phyloP scores from a whole-genome alignment of 1,284 basidiomycete species.

The Clitocybe nebularis region DNA sequence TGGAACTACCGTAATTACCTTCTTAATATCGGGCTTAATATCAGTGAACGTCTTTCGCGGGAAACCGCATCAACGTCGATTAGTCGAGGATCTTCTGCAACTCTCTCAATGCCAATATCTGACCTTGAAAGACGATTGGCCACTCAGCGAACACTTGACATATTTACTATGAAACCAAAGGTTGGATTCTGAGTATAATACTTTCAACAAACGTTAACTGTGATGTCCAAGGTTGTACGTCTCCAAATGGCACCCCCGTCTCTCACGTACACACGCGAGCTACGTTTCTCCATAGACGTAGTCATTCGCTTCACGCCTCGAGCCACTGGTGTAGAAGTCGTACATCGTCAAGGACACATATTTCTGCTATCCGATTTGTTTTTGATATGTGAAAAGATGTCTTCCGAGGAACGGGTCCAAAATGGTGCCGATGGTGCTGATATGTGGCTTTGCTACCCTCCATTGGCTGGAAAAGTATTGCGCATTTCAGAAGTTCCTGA shows the following conservation, averaged over 20 bases:
- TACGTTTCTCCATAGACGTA: conserved; percentile 76
- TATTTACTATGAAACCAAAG: conserved; percentile 96
- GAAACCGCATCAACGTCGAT: conserved; percentile 55
- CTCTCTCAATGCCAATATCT: conserved; percentile 53
- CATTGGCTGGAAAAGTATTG: conserved; percentile 92
- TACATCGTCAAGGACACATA: conserved; percentile 78
- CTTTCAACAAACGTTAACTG: conserved; percentile 14
- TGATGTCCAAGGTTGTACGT: conserved; percentile 67
- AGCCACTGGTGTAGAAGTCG: conserved; percentile 68
- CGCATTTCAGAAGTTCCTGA: conserved; percentile 62
- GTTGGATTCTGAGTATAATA: conserved; percentile 36
- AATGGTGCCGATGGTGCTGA: conserved; percentile 62
- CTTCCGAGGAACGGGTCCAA: conserved; percentile 53
- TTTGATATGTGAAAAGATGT: conserved; percentile 83
- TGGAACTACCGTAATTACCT: conserved; percentile 5
- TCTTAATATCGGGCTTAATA: conserved; percentile 3
- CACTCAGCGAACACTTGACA: conserved; percentile 80
- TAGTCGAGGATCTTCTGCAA: conserved; percentile 45
- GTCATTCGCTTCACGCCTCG: conserved; percentile 77
- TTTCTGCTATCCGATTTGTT: conserved; percentile 93
- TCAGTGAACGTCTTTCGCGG: conserved; percentile 54
- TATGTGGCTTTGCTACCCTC: conserved; percentile 94
- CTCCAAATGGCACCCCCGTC: conserved; percentile 86
- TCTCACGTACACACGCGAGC: conserved; percentile 76
- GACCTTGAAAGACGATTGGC: conserved; percentile 83